phyloP scores from a whole-genome alignment of 768 basidiomycete genomes.

The Auriculariales sp. region DNA sequence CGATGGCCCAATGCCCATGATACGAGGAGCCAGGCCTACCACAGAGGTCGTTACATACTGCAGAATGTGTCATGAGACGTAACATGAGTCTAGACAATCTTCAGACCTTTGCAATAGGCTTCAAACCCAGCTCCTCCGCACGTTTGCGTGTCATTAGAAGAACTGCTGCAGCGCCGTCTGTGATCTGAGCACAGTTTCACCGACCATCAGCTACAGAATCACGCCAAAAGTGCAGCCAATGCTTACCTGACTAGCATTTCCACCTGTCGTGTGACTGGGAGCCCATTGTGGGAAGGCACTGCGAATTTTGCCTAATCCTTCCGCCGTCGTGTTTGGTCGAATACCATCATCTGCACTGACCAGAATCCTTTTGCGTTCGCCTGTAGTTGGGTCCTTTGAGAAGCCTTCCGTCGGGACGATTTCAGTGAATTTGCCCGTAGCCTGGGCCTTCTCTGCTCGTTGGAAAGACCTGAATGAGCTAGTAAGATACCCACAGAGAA shows the following conservation, averaged over 20 bases:
- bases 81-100: slow-evolving; percentile 25
- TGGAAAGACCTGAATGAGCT: slow-evolving; percentile 39
- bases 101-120: slow-evolving; percentile 66
- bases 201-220: background rate
- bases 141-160: slow-evolving; percentile 68
- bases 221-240: background rate
- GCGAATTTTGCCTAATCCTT: slow-evolving; percentile 45
- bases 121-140: slow-evolving; percentile 60
- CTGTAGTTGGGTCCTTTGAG: slow-evolving; percentile 14
- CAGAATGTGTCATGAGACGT: background rate
- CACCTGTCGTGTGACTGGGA: slow-evolving; percentile 57
- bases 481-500: background rate
- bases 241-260: slow-evolving; percentile 58
- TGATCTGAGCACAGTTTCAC: slow-evolving; percentile 21
- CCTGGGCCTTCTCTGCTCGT: slow-evolving; percentile 62
- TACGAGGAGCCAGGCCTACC: slow-evolving; percentile 55
- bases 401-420: slow-evolving; percentile 49
- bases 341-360: slow-evolving; percentile 67
- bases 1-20: slow-evolving; percentile 45
- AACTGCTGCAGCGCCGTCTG: slow-evolving; percentile 72
- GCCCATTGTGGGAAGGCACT: slow-evolving; percentile 79
- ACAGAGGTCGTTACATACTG: background rate
- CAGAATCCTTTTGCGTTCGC: slow-evolving; percentile 34
- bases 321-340: slow-evolving; percentile 56
- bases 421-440: slow-evolving; percentile 50